A percentile compares a stretch with the other conserved stretches of the same genome.
Conservation (phyloP, 305 asterid genomes). For the Fraxinus velutina region DNA sequence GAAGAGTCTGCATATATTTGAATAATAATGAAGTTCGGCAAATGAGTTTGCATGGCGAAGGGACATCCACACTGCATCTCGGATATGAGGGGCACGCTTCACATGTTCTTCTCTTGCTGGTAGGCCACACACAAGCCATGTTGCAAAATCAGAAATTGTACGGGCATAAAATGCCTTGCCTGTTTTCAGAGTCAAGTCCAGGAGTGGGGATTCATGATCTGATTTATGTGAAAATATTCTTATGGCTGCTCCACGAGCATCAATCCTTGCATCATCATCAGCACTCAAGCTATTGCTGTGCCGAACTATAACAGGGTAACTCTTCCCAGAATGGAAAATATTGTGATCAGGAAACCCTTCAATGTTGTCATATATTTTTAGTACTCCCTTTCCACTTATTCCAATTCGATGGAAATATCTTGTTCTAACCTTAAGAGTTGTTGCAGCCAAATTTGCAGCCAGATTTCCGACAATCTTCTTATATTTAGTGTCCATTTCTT, state of each 20-base stretch:
- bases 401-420: conserved; percentile 86
- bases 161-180: conserved; percentile 83
- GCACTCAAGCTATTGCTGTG: conserved; percentile 90
- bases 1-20: conserved; percentile 76
- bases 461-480: conserved; percentile 81
- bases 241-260: conserved; percentile 81
- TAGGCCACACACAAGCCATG: conserved; percentile 79
- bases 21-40: conserved; percentile 66
- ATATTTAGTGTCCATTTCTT: conserved; percentile 71
- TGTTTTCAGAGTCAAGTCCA: conserved; percentile 75
- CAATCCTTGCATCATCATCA: conserved; percentile 85
- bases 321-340: conserved; percentile 56
- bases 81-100: conserved; percentile 58
- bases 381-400: conserved; percentile 61
- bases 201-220: conserved; percentile 36
- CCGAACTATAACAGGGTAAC: conserved; percentile 58
- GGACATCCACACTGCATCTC: conserved; percentile 84
- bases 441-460: conserved; percentile 78
- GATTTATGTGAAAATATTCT: conserved; percentile 45
- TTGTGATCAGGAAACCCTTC: conserved; percentile 63
- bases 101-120: conserved; percentile 75
- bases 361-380: conserved; percentile 52
- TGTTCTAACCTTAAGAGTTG: conserved; percentile 70
- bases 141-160: conserved; percentile 64
- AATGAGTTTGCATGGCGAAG: conserved; percentile 57